Conservation (phyloP, 202 grass and related monocot genomes). For the Bolboschoenoplectus hybrid region DNA sequence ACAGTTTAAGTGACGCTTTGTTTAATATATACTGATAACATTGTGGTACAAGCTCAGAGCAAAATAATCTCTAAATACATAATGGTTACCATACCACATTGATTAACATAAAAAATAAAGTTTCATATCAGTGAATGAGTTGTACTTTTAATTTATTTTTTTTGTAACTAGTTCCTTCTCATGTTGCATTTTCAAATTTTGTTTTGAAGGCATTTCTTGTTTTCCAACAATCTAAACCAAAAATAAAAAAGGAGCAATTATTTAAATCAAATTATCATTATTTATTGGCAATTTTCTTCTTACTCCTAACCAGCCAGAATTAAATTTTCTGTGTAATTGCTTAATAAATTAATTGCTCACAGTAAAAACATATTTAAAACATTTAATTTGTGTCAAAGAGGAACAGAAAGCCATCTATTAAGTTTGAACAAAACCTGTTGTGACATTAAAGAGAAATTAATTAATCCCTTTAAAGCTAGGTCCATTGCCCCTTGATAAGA, state of each 20-base stretch:
- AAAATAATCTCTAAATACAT: not conserved
- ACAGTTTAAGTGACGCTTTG: too few relatives aligned
- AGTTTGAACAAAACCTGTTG: not conserved
- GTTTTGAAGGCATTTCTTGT: too few relatives aligned
- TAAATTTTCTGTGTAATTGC: not conserved
- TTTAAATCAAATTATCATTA: too few relatives aligned
- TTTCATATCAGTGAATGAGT: not conserved
- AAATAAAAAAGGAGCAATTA: too few relatives aligned
- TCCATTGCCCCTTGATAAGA: not conserved
- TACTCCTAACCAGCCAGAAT: too few relatives aligned
- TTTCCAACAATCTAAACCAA: too few relatives aligned
- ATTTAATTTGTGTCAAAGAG: too few relatives aligned
- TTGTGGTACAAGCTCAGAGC: not conserved
- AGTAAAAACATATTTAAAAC: too few relatives aligned
- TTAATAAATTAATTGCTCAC: not conserved
- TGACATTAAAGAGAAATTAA: slow-evolving; percentile 14
- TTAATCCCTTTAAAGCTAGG: slow-evolving; percentile 15
- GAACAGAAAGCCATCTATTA: not conserved
- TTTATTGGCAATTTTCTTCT: too few relatives aligned
- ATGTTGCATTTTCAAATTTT: not conserved
- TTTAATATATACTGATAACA: not conserved
- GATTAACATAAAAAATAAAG: not conserved
- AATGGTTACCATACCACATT: not conserved
- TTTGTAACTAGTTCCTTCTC: too few relatives aligned
- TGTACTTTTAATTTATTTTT: not conserved